phyloP scores from a whole-genome alignment of 2,329 filamentous ascomycete genomes.

The Colletotrichum eleusines region DNA sequence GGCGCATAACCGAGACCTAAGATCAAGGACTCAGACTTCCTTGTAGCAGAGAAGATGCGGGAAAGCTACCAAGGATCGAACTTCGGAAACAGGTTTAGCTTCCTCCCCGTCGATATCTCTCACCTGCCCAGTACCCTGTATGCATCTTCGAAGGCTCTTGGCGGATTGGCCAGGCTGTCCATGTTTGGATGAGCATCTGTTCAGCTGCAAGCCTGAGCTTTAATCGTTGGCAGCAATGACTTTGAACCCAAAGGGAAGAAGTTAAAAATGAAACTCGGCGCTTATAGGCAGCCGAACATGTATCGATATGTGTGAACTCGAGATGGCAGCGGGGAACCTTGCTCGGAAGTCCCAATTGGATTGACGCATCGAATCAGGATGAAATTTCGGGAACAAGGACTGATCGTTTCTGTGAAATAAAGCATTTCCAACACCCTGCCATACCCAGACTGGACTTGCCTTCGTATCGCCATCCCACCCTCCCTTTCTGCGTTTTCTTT shows the following conservation, averaged over 20 bases:
- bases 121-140: background rate
- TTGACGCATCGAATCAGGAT: conserved; percentile 16
- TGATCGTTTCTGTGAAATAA: background rate
- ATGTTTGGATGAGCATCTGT: background rate
- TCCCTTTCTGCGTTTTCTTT: too few species aligned
- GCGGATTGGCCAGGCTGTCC: background rate
- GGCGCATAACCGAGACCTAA: background rate
- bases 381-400: too few species aligned
- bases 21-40: background rate
- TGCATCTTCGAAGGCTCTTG: background rate
- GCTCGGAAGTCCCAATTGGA: background rate
- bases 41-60: background rate
- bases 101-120: background rate
- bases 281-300: background rate
- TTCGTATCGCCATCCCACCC: background rate
- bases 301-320: background rate
- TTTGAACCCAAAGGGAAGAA: background rate
- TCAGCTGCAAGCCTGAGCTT: background rate
- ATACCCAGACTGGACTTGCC: background rate
- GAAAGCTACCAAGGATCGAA: background rate
- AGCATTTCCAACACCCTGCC: background rate
- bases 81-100: background rate
- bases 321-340: conserved; percentile 21
- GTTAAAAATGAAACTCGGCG: background rate
- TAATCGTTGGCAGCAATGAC: background rate